Conservation (phyloP, 148 eudicot species). For the Spergularia marina region DNA sequence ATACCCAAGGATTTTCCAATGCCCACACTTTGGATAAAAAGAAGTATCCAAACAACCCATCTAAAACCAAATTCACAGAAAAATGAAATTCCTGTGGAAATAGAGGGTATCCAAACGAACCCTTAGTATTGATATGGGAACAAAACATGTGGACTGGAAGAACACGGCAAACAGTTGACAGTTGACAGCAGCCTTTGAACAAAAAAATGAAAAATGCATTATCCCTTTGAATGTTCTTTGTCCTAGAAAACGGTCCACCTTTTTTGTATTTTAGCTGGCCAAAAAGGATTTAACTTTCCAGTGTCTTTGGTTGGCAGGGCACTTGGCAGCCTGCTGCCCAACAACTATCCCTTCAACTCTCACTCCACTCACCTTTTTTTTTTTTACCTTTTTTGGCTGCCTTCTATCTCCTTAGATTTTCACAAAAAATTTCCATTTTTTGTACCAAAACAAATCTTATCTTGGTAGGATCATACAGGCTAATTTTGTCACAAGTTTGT, state of each 20-base stretch:
- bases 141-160: too few relatives aligned
- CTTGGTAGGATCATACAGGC: not conserved
- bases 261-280: constrained; percentile 12
- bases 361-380: not conserved
- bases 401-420: constrained; percentile 7
- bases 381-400: not conserved
- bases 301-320: not conserved
- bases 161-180: too few relatives aligned
- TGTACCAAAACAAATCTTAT: constrained; percentile 5
- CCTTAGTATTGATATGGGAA: too few relatives aligned
- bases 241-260: not conserved
- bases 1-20: too few relatives aligned
- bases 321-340: not conserved
- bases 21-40: too few relatives aligned
- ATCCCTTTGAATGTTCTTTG: constrained; percentile 11
- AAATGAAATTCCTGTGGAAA: too few relatives aligned
- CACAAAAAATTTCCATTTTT: not conserved
- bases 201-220: not conserved
- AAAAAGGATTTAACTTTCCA: constrained; percentile 18
- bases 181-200: not conserved
- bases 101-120: too few relatives aligned
- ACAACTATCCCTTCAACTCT: not conserved
- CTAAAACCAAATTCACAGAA: too few relatives aligned
- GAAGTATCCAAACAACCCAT: too few relatives aligned
- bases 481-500: not conserved